phyloP scores from a whole-genome alignment of 495 filamentous ascomycete genomes.

The Annulohypoxylon moriforme region DNA sequence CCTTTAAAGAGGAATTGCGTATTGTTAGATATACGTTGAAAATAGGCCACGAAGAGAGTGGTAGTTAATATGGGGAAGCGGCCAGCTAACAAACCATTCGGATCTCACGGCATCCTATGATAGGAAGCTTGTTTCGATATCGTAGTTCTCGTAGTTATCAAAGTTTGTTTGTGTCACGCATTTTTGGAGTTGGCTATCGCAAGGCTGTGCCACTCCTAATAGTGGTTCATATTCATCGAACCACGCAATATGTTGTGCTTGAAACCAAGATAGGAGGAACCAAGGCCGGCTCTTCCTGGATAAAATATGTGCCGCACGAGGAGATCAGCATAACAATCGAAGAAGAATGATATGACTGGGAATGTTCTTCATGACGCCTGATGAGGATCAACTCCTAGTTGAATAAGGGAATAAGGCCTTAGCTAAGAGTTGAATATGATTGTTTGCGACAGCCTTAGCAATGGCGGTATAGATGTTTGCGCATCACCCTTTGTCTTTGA shows the following conservation, averaged over 20 bases:
- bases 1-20: not conserved
- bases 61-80: slow-evolving; percentile 35
- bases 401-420: not conserved
- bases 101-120: slow-evolving; percentile 10
- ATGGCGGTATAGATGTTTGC: not conserved
- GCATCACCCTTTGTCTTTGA: not conserved
- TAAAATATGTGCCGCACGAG: not conserved
- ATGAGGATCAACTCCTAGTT: not conserved
- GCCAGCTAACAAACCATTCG: slow-evolving; percentile 11
- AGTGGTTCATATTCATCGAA: not conserved
- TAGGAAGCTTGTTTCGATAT: not conserved
- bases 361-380: not conserved
- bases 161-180: not conserved
- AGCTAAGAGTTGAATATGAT: not conserved
- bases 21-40: slow-evolving; percentile 4
- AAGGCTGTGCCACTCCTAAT: not conserved
- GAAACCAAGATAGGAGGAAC: not conserved
- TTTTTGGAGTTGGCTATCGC: not conserved
- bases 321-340: not conserved
- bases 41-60: slow-evolving; percentile 9
- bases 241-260: not conserved
- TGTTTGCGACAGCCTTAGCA: not conserved
- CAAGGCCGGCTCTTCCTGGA: not conserved
- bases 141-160: not conserved
- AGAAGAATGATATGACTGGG: not conserved